These are phyloP conservation scores for Tetracladium setigerum DNA, from an alignment of 495 filamentous ascomycete species.

Conservation along the genomic window DNA sequence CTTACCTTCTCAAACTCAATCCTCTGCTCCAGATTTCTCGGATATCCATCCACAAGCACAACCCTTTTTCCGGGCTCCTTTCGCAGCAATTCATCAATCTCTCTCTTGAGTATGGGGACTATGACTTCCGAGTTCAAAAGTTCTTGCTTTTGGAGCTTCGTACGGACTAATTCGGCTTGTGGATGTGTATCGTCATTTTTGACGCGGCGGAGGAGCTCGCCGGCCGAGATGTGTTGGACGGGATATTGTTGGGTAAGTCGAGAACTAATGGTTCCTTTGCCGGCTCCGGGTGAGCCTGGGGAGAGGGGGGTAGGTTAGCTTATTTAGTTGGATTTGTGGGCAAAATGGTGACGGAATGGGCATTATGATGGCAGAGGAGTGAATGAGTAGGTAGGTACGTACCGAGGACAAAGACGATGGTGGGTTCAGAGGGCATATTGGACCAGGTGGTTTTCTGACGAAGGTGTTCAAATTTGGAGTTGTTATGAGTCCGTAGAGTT, in stretches of 20 bases:
- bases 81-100: background rate
- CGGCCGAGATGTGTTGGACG: constrained; percentile 6
- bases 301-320: no score
- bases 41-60: constrained; percentile 8
- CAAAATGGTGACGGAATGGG: no score
- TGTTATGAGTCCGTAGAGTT: no score
- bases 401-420: no score
- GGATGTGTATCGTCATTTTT: background rate
- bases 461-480: no score
- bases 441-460: no score
- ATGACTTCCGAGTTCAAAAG: constrained; percentile 1
- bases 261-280: constrained; percentile 4
- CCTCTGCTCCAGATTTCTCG: background rate
- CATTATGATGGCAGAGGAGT: no score
- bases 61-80: background rate
- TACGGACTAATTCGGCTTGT: background rate
- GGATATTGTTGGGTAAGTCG: background rate
- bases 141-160: background rate
- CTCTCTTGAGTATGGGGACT: background rate
- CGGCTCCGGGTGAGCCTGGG: constrained; percentile 5
- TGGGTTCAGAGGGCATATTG: no score
- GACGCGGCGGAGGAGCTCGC: constrained; percentile 3
- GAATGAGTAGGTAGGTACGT: no score
- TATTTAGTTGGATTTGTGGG: no score
- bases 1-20: constrained; percentile 6